These are phyloP conservation scores for Casuarina cunninghamiana DNA, from an alignment of 306 rosid genomes.

Conservation along the genomic window DNA sequence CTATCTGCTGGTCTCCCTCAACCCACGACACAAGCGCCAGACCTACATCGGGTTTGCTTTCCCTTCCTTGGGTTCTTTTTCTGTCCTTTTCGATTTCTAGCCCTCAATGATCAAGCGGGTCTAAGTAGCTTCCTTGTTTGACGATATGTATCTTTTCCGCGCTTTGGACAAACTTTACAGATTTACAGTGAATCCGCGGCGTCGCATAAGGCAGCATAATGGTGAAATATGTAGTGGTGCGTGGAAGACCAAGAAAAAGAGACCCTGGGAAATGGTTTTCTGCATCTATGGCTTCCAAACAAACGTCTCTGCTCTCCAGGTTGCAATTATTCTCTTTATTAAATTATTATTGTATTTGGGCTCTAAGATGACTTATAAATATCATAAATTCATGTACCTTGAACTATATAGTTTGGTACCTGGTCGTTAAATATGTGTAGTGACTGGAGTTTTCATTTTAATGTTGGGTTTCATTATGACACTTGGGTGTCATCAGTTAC, in stretches of 20 bases:
- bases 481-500: background rate
- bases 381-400: no score
- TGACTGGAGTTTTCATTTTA: background rate
- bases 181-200: constrained; percentile 89
- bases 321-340: constrained; percentile 2
- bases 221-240: constrained; percentile 94
- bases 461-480: background rate
- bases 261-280: constrained; percentile 98
- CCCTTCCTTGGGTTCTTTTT: background rate
- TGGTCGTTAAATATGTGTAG: no score
- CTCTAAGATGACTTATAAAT: no score
- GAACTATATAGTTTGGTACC: no score
- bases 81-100: background rate
- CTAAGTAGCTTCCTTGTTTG: background rate
- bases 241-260: constrained; percentile 66
- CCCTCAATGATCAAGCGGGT: constrained; percentile 21
- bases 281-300: constrained; percentile 95
- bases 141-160: constrained; percentile 24
- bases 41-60: constrained; percentile 76
- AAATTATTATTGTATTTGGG: no score
- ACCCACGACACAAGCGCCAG: constrained; percentile 86
- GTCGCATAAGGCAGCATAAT: constrained; percentile 92
- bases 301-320: constrained; percentile 94
- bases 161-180: constrained; percentile 33
- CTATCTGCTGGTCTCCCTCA: constrained; percentile 73